Base-by-base conservation (phyloP, 2,329 filamentous ascomycete genomes). In the Aspergillus novoparasiticus region DNA sequence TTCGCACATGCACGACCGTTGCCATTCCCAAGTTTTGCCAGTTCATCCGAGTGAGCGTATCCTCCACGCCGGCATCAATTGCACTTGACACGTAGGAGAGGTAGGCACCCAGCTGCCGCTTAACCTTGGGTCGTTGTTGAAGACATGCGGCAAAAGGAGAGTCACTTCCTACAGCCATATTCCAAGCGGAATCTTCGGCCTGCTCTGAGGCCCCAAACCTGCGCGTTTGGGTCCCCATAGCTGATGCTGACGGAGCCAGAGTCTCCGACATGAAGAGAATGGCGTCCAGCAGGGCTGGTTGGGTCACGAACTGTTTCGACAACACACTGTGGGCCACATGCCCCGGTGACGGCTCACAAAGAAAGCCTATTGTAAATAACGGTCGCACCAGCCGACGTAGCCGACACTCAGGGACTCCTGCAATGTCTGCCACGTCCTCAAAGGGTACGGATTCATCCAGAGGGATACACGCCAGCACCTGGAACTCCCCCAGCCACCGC, bases 391-490 rank as follows among this genome's bases (percentile, higher is more conserved):
- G 66, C 6, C 79, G 78, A 43, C 48, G 43, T 1, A 83, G 73
- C 34, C 79, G 75, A 3, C 45, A 58, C 58, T 79, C 78, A 6
- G 81, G 76, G 0, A 82, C 78, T 21, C 72, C 73, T 2, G 75
- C 64, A 4, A 84, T 66, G 19, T 81, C 77, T 6, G 82, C 80
- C 1, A 83, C 65, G 56, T 83, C 82, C 41, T 76, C 72, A 54
- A 75, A 66, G 1, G 73, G 65, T 10, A 81, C 74, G 46, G 68
- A 77, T 26, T 72, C 76, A 6, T 54, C 59, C 1, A 79, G 68
- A 0, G 81, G 82, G n/a, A 84, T 79, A 64, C 73, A 82, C 4
- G 79, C 79, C 0, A 82, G 74, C 4, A 83, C 70, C 57, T 83
- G 80, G 62, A 80, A 80, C 14, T 83, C 77, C 6, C 74, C 77